Percentiles rank a stretch among this genome's conserved stretches.
These are phyloP conservation scores for Paragyromitra xinjiangensis DNA, from an alignment of 495 filamentous ascomycete genomes.

Conservation along the genomic window DNA sequence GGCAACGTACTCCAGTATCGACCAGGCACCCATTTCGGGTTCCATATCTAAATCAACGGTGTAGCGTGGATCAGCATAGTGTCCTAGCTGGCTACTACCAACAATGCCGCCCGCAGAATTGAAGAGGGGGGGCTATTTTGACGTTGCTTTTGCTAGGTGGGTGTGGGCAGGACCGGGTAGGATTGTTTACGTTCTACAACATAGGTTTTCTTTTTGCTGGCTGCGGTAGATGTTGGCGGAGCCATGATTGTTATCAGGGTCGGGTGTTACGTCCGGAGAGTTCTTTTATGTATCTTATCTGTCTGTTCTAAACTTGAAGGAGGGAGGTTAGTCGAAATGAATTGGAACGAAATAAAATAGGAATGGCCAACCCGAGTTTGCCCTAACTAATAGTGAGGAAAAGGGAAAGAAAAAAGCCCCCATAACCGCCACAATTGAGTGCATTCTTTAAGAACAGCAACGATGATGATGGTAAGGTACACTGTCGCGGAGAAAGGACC, in stretches of 20 bases:
- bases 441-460: slow-evolving; percentile 16
- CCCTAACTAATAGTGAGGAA: slow-evolving; percentile 13
- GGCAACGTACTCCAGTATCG: slow-evolving; percentile 83
- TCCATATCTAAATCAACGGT: slow-evolving; percentile 49
- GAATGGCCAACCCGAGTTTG: not conserved
- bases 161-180: slow-evolving; percentile 37
- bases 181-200: slow-evolving; percentile 52
- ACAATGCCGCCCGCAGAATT: not conserved
- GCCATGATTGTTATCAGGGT: slow-evolving; percentile 30
- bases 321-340: slow-evolving; percentile 26
- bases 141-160: not conserved
- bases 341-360: slow-evolving; percentile 10
- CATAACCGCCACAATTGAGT: slow-evolving; percentile 2
- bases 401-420: slow-evolving; percentile 4
- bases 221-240: slow-evolving; percentile 33
- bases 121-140: slow-evolving; percentile 7
- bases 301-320: slow-evolving; percentile 16
- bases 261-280: slow-evolving; percentile 40
- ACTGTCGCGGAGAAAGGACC: slow-evolving; percentile 17
- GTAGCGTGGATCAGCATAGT: slow-evolving; percentile 19
- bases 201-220: slow-evolving; percentile 53
- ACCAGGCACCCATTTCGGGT: slow-evolving; percentile 89
- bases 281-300: slow-evolving; percentile 22
- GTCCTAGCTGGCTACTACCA: not conserved
- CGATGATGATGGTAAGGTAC: not conserved